These are phyloP conservation scores for Mycena leptocephala DNA, from an alignment of 768 basidiomycete genomes.

Conservation along the genomic window DNA sequence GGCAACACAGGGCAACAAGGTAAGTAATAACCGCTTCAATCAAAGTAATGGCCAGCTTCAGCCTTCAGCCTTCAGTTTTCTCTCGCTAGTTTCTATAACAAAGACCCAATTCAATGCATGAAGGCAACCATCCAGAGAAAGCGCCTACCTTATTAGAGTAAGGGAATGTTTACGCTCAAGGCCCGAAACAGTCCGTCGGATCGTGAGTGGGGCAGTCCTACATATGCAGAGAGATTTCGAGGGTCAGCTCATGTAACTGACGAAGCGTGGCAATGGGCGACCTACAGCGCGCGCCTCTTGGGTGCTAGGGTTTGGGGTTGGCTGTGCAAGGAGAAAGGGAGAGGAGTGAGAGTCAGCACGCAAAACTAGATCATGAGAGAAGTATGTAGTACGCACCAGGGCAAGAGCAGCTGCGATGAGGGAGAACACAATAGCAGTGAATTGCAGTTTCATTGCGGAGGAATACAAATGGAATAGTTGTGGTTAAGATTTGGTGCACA, in stretches of 20 bases:
- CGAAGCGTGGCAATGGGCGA: neutral
- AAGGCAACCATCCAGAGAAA: neutral
- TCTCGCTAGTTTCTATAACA: neutral
- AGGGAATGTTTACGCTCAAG: slow-evolving; percentile 5
- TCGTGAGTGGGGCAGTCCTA: slow-evolving; percentile 8
- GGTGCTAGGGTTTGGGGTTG: neutral
- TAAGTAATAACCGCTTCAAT: neutral
- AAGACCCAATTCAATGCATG: neutral
- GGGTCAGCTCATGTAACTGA: neutral
- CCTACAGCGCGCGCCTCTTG: slow-evolving; percentile 4
- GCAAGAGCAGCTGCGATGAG: slow-evolving; percentile 7
- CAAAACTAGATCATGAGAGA: neutral
- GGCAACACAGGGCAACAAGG: neutral
- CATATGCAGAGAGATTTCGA: neutral
- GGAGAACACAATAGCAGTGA: neutral
- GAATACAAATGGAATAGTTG: no score
- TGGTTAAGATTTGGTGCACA: neutral
- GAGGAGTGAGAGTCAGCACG: neutral
- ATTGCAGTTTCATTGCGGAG: slow-evolving; percentile 8
- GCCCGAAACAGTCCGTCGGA: slow-evolving; percentile 7
- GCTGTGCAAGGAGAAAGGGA: neutral
- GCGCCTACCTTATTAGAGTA: neutral
- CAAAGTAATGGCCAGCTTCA: neutral
- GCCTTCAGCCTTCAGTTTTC: no score
- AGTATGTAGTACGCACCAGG: slow-evolving; percentile 7